Percentiles rank a stretch among this genome's conserved stretches.
Evolutionary conservation across 352 stramenopile species (phyloP).

Genomic region (Phytophthora chlamydospora): DNA sequence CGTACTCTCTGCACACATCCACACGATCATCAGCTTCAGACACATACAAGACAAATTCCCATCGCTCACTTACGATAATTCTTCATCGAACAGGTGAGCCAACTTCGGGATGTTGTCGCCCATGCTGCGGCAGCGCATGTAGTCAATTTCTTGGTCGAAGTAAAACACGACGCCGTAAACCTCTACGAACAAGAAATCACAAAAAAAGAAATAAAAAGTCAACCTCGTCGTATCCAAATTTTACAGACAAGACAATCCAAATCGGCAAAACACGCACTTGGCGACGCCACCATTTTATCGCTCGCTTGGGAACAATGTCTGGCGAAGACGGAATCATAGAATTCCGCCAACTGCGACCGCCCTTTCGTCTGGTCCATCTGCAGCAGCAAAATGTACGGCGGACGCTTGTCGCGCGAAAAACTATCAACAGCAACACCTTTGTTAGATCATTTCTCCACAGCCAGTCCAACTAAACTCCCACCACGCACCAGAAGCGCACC

Average conservation of each 20-base stretch:
- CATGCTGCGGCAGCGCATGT: slow-evolving; percentile 68
- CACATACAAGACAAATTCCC: not conserved
- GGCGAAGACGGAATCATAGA: slow-evolving; percentile 68
- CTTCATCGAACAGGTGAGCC: slow-evolving; percentile 34
- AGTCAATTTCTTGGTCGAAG: slow-evolving; percentile 69
- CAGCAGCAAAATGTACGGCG: slow-evolving; percentile 65
- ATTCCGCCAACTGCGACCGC: slow-evolving; percentile 44
- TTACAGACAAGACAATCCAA: not conserved
- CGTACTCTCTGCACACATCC: slow-evolving; percentile 25
- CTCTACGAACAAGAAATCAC: slow-evolving; percentile 34
- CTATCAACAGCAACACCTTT: slow-evolving; percentile 17
- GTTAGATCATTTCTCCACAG: no score
- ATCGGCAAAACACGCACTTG: slow-evolving; percentile 35
- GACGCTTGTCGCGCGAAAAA: slow-evolving; percentile 30
- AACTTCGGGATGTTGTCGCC: slow-evolving; percentile 46
- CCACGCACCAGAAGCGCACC: slow-evolving; percentile 46
- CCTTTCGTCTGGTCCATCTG: slow-evolving; percentile 41
- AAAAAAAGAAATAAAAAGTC: not conserved
- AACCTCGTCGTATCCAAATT: not conserved
- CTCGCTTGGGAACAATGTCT: slow-evolving; percentile 37
- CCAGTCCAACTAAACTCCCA: not conserved
- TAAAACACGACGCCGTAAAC: slow-evolving; percentile 69
- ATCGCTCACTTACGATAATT: slow-evolving; percentile 45
- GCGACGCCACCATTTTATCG: slow-evolving; percentile 12
- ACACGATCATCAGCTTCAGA: slow-evolving; percentile 1